These are phyloP conservation scores for Trichoderma endophyticum DNA, from an alignment of 2,329 filamentous ascomycete species.

Conservation along the genomic window DNA sequence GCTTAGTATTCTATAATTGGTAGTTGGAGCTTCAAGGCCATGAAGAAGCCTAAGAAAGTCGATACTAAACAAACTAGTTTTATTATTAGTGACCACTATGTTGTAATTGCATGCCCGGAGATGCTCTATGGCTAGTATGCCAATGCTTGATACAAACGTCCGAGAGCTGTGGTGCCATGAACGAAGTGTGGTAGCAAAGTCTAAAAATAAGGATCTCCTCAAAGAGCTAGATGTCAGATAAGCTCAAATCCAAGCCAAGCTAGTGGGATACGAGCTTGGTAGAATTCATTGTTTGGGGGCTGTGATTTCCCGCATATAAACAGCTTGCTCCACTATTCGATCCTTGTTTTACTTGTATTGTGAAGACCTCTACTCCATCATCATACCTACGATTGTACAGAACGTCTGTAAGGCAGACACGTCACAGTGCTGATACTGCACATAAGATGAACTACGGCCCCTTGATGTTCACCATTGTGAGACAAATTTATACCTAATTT, in stretches of 20 bases:
- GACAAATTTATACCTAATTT: neutral
- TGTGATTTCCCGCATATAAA: neutral
- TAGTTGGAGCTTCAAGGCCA: neutral
- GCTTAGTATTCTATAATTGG: neutral
- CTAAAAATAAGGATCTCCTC: neutral
- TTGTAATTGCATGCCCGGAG: neutral
- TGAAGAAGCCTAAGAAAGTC: neutral
- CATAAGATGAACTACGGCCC: neutral
- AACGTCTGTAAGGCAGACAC: neutral
- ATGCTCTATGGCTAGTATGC: neutral
- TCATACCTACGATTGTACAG: neutral
- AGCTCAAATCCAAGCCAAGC: neutral
- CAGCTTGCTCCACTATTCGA: neutral
- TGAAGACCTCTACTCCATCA: neutral
- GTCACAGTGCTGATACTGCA: neutral
- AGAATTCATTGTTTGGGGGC: neutral
- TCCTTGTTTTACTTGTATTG: neutral
- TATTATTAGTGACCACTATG: neutral
- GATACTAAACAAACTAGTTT: neutral
- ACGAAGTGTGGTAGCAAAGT: neutral
- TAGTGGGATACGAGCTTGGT: neutral
- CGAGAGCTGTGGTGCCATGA: neutral
- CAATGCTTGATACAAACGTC: neutral
- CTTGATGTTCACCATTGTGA: neutral
- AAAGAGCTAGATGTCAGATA: neutral